These are phyloP conservation scores for Amanita pallidorosea DNA, from an alignment of 768 basidiomycete species.

Conservation along the genomic window DNA sequence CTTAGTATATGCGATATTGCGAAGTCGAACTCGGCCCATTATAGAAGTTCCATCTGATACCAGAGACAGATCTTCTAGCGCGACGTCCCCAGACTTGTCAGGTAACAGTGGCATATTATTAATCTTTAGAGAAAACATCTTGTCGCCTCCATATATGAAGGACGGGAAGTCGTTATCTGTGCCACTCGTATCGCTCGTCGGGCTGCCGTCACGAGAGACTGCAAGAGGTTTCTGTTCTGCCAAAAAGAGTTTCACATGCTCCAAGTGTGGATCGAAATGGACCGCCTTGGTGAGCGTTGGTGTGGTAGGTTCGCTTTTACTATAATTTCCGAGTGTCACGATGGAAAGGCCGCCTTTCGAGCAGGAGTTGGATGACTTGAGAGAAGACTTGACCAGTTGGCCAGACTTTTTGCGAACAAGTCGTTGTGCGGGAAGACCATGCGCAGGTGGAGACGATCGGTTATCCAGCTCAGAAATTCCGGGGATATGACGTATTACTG, in stretches of 20 bases:
- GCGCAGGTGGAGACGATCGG: slow-evolving; percentile 13
- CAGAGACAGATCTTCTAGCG: slow-evolving; percentile 45
- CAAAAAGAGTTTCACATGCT: slow-evolving; percentile 90
- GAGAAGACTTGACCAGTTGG: slow-evolving; percentile 83
- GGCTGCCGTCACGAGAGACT: slow-evolving; percentile 85
- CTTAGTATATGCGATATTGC: slow-evolving; percentile 84
- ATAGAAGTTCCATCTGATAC: slow-evolving; percentile 43
- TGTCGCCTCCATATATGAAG: slow-evolving; percentile 46
- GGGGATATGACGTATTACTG: slow-evolving; percentile 13
- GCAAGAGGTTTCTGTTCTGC: slow-evolving; percentile 93
- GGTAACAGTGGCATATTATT: slow-evolving; percentile 52
- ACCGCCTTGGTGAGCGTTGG: slow-evolving; percentile 77
- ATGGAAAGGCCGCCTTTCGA: slow-evolving; percentile 41
- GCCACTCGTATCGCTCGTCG: slow-evolving; percentile 71
- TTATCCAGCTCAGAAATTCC: slow-evolving; percentile 3
- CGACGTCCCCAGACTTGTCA: slow-evolving; percentile 31
- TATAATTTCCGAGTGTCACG: slow-evolving; percentile 33
- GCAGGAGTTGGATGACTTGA: slow-evolving; percentile 60
- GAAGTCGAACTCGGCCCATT: slow-evolving; percentile 65
- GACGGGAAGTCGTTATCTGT: slow-evolving; percentile 70
- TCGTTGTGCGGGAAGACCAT: slow-evolving; percentile 21
- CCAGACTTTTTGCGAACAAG: slow-evolving; percentile 89
- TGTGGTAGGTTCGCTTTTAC: slow-evolving; percentile 73
- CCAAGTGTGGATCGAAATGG: slow-evolving; percentile 86
- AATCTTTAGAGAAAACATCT: slow-evolving; percentile 45